phyloP scores from a whole-genome alignment of 1,139 yeast genomes.

The Taphrina communis region DNA sequence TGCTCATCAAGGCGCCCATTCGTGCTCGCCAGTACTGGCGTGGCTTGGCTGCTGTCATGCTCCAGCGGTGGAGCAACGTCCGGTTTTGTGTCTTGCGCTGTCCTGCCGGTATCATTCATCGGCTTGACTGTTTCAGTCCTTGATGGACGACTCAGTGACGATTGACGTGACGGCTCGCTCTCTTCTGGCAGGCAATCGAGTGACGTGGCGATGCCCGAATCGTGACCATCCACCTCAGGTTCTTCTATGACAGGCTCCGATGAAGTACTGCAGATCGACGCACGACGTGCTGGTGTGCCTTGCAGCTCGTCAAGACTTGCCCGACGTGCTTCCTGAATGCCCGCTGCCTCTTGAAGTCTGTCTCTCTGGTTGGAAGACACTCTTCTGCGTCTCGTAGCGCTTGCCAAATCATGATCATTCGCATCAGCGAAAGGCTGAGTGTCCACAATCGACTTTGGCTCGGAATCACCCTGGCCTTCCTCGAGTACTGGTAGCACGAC shows the following conservation, averaged over 20 bases:
- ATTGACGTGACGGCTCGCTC: conserved; percentile 39
- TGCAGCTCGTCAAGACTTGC: conserved; percentile 33
- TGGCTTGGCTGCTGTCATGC: conserved; percentile 13
- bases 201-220: conserved; percentile 31
- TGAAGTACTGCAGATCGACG: background rate
- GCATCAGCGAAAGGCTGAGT: background rate
- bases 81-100: background rate
- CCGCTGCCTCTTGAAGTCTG: conserved; percentile 15
- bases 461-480: background rate
- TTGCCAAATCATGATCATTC: background rate
- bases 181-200: conserved; percentile 37
- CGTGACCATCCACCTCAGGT: conserved; percentile 24
- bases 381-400: background rate
- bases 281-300: conserved; percentile 21
- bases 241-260: conserved; percentile 18
- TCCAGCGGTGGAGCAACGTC: conserved; percentile 27
- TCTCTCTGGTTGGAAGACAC: background rate
- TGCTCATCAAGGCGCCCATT: conserved; percentile 2
- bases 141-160: conserved; percentile 19
- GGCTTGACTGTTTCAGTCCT: background rate
- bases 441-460: background rate
- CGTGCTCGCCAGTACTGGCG: conserved; percentile 13
- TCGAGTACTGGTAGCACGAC: conserved; percentile 5
- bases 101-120: background rate
- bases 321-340: conserved; percentile 14